A percentile compares a stretch with the other conserved stretches of the same genome.
These are phyloP conservation scores for Macrophomina pseudophaseolina DNA, from an alignment of 2,329 filamentous ascomycete species.

Conservation along the genomic window DNA sequence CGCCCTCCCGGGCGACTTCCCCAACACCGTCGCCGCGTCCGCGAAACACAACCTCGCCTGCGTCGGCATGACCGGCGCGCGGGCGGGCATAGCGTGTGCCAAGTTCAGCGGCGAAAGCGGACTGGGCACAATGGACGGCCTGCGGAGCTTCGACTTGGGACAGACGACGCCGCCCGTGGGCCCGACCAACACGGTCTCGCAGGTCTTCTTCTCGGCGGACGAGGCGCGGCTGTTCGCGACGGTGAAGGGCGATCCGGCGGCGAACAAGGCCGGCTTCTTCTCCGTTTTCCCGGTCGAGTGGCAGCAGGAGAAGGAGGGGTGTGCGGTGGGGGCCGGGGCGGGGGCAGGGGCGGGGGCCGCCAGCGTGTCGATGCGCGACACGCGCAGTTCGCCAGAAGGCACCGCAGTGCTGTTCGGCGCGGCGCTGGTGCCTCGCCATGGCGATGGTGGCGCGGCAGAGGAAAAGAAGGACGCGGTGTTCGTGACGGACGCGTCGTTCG, in stretches of 20 bases:
- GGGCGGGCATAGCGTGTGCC: slow-evolving; percentile 46
- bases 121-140: slow-evolving; percentile 40
- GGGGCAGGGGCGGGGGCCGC: not conserved
- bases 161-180: slow-evolving; percentile 65
- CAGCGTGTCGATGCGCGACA: slow-evolving; percentile 32
- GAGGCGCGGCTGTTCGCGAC: slow-evolving; percentile 59
- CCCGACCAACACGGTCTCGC: slow-evolving; percentile 64
- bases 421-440: slow-evolving; percentile 47
- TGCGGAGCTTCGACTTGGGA: slow-evolving; percentile 52
- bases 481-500: slow-evolving; percentile 64
- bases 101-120: slow-evolving; percentile 36
- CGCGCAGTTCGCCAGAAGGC: slow-evolving; percentile 54
- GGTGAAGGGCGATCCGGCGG: slow-evolving; percentile 64
- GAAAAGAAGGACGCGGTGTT: slow-evolving; percentile 51
- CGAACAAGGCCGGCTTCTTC: slow-evolving; percentile 63
- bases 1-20: slow-evolving; percentile 45
- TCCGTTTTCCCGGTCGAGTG: slow-evolving; percentile 55
- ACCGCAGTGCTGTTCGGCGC: slow-evolving; percentile 65
- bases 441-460: no score
- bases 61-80: slow-evolving; percentile 44
- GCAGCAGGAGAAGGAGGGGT: slow-evolving; percentile 11
- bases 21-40: slow-evolving; percentile 46
- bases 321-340: not conserved
- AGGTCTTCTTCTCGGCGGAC: slow-evolving; percentile 64
- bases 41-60: slow-evolving; percentile 43